Conservation (phyloP, 805 yeast species). For the Wickerhamomyces pijperi region DNA sequence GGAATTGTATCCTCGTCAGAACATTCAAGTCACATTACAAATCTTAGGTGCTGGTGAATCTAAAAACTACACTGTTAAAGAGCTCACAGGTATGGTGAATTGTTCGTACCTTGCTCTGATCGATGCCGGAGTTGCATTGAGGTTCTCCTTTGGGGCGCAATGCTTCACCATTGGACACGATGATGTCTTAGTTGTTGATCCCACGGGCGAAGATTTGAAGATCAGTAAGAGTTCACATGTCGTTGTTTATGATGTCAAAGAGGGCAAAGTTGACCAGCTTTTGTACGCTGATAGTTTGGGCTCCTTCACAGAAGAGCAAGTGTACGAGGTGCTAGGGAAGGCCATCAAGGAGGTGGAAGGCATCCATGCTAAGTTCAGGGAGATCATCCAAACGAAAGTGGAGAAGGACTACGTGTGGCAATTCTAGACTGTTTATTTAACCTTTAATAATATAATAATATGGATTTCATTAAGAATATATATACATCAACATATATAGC, state of each 20-base stretch:
- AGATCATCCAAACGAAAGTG: slow-evolving; percentile 35
- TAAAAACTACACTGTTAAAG: slow-evolving; percentile 17
- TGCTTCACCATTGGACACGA: slow-evolving; percentile 30
- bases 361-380: slow-evolving; percentile 37
- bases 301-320: slow-evolving; percentile 42
- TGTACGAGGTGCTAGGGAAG: slow-evolving; percentile 39
- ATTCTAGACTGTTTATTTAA: slow-evolving; percentile 5
- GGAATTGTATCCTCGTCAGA: slow-evolving; percentile 66
- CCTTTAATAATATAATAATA: neutral
- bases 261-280: slow-evolving; percentile 40
- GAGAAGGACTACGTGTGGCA: slow-evolving; percentile 52
- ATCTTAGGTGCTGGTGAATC: slow-evolving; percentile 42
- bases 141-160: slow-evolving; percentile 48
- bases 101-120: slow-evolving; percentile 63
- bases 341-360: slow-evolving; percentile 37
- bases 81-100: slow-evolving; percentile 35
- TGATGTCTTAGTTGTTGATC: slow-evolving; percentile 27
- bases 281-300: slow-evolving; percentile 71
- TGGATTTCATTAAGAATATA: neutral
- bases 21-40: slow-evolving; percentile 61
- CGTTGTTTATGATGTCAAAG: slow-evolving; percentile 45
- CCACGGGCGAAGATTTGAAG: slow-evolving; percentile 32
- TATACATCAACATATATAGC: neutral
- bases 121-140: slow-evolving; percentile 68
- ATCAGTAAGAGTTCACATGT: slow-evolving; percentile 50